Evolutionary conservation across 768 basidiomycete species (phyloP).

Genomic region (Chalciporus chontae): DNA sequence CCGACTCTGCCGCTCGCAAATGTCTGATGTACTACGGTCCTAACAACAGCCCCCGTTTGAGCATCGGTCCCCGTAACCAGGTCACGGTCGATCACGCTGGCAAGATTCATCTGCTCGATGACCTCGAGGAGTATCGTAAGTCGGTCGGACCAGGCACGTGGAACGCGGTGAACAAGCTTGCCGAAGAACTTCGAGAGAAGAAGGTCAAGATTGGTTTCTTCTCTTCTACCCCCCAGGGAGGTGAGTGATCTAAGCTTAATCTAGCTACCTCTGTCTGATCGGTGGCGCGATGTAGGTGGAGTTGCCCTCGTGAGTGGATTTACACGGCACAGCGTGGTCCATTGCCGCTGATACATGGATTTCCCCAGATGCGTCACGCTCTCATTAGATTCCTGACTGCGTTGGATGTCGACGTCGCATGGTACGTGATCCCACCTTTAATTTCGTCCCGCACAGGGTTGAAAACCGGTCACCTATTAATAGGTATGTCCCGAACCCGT

Average conservation of each 20-base stretch:
- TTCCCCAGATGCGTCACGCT: slow-evolving; percentile 83
- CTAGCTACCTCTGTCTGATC: slow-evolving; percentile 22
- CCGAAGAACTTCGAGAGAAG: slow-evolving; percentile 80
- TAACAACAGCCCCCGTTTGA: slow-evolving; percentile 77
- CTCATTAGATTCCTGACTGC: slow-evolving; percentile 80
- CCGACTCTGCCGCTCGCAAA: slow-evolving; percentile 84
- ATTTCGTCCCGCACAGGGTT: background rate
- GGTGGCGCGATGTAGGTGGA: slow-evolving; percentile 55
- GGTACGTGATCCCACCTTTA: slow-evolving; percentile 47
- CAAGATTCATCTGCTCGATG: slow-evolving; percentile 82
- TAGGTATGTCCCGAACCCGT: slow-evolving; percentile 87
- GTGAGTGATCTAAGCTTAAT: slow-evolving; percentile 37
- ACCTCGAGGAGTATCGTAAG: slow-evolving; percentile 71
- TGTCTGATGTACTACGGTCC: slow-evolving; percentile 82
- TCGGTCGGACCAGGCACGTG: slow-evolving; percentile 73
- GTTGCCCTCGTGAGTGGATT: slow-evolving; percentile 75
- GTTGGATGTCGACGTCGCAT: slow-evolving; percentile 78
- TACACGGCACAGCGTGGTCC: slow-evolving; percentile 11
- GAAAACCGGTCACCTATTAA: slow-evolving; percentile 20
- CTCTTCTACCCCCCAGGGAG: slow-evolving; percentile 93
- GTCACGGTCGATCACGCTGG: slow-evolving; percentile 86
- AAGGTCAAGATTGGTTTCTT: slow-evolving; percentile 92
- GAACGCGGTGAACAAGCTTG: slow-evolving; percentile 78
- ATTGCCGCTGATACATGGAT: slow-evolving; percentile 15
- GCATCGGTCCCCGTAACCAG: slow-evolving; percentile 79